Percentiles rank a stretch among this genome's conserved stretches.
Conservation (phyloP, 78 protist species). For the Monocercomonoides exilis region DNA sequence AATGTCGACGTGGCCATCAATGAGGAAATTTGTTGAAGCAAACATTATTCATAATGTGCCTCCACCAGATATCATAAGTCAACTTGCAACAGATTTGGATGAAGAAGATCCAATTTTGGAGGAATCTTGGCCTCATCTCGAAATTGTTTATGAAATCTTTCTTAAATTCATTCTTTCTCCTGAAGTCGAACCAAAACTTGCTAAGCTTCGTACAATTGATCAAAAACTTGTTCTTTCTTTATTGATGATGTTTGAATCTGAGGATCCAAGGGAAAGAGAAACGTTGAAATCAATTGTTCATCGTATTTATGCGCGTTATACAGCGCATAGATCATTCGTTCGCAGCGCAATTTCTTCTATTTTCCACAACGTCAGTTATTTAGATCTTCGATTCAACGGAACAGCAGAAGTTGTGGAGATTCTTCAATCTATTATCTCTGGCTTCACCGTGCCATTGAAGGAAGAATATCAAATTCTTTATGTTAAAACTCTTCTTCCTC, state of each 20-base stretch:
- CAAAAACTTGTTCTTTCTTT: background rate
- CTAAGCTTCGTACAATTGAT: background rate
- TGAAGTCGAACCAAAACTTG: background rate
- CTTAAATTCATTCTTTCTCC: background rate
- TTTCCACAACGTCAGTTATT: background rate
- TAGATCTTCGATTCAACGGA: background rate
- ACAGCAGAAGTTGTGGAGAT: background rate
- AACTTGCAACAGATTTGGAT: background rate
- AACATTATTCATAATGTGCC: background rate
- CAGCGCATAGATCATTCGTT: background rate
- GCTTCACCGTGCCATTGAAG: background rate
- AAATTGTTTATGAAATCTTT: background rate
- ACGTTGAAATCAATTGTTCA: background rate
- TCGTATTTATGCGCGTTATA: background rate
- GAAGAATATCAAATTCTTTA: background rate
- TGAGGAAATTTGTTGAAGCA: background rate
- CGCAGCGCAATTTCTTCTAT: background rate
- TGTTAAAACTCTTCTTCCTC: background rate
- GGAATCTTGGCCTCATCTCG: background rate
- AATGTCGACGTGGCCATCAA: background rate
- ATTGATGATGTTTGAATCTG: background rate
- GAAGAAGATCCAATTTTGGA: background rate
- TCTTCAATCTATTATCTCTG: background rate
- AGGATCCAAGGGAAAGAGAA: background rate
- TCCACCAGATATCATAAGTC: background rate